A percentile compares a stretch with the other conserved stretches of the same genome.
Conservation (phyloP, 2,329 filamentous ascomycete genomes). For the Venturiaceae sp. region DNA sequence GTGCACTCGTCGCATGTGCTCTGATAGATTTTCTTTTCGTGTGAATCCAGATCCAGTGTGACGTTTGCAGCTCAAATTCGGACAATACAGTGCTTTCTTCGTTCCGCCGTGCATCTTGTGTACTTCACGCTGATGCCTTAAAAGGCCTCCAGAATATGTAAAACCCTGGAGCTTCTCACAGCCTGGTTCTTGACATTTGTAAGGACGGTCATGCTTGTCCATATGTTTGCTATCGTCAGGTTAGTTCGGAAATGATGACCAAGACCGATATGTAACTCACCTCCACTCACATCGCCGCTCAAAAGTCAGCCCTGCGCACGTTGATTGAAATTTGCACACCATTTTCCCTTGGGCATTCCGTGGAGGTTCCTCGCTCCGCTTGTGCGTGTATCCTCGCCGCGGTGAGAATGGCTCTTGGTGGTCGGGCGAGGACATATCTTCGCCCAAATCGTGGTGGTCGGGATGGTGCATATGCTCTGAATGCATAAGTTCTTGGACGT, state of each 20-base stretch:
- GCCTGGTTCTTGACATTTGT: conserved; percentile 70
- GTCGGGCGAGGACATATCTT: conserved; percentile 6
- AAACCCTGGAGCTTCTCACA: conserved; percentile 91
- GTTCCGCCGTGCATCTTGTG: conserved; percentile 84
- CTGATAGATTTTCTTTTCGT: conserved; percentile 85
- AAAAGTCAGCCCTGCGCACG: conserved; percentile 64
- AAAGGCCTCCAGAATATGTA: conserved; percentile 83
- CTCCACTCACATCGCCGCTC: conserved; percentile 87
- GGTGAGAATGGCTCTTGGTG: conserved; percentile 14
- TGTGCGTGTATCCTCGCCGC: conserved; percentile 27
- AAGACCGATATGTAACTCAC: conserved; percentile 44
- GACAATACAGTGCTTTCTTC: conserved; percentile 79
- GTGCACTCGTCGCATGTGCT: conserved; percentile 88
- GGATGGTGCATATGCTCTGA: conserved; percentile 3
- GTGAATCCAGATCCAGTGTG: conserved; percentile 85
- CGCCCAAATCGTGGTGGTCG: background rate
- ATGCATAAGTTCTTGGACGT: background rate
- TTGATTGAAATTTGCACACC: conserved; percentile 56
- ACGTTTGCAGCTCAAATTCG: conserved; percentile 78
- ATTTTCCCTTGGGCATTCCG: conserved; percentile 65
- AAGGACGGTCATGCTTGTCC: conserved; percentile 94
- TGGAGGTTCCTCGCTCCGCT: conserved; percentile 40
- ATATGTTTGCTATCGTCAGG: conserved; percentile 69
- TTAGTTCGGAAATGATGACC: background rate
- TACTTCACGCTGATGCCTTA: conserved; percentile 87